Conservation (phyloP, 805 yeast genomes). For the Schizosaccharomyces octosporus region DNA sequence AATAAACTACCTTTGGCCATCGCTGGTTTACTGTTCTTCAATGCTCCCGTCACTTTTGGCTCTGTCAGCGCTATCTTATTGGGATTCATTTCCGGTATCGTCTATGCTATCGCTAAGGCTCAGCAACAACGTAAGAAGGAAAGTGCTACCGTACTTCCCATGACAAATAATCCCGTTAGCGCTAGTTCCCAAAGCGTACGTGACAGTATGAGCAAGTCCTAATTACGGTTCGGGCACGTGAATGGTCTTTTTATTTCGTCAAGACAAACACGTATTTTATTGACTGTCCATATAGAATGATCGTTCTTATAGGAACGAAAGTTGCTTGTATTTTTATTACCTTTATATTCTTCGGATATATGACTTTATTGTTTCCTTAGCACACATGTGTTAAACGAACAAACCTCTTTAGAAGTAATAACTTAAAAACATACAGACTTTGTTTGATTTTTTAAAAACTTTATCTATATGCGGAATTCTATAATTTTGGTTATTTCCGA, state of each 20-base stretch:
- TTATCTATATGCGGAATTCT: too few species aligned
- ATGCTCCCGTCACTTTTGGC: constrained; percentile 81
- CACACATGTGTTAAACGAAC: too few species aligned
- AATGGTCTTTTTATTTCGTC: not conserved
- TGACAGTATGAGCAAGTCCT: not conserved
- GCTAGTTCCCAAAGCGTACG: constrained; percentile 2
- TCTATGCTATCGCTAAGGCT: constrained; percentile 86
- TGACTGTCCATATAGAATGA: too few species aligned
- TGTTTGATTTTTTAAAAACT: too few species aligned
- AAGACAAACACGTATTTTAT: too few species aligned
- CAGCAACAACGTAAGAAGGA: constrained; percentile 32
- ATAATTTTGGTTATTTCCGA: too few species aligned
- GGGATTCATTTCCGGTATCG: constrained; percentile 89
- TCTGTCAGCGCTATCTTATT: constrained; percentile 72
- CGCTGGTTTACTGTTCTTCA: constrained; percentile 82
- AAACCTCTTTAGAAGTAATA: too few species aligned
- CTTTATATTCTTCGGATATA: too few species aligned
- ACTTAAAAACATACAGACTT: too few species aligned
- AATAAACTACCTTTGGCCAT: constrained; percentile 94
- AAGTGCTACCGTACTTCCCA: constrained; percentile 4
- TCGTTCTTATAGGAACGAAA: too few species aligned
- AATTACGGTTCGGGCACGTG: not conserved
- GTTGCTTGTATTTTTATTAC: too few species aligned
- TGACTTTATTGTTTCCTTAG: too few species aligned
- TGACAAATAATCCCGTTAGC: constrained; percentile 1